Evolutionary conservation across 1,139 yeast genomes (phyloP), one percentile per base, ranked within the genome.

Genomic region (Geotrichum reessii): DNA sequence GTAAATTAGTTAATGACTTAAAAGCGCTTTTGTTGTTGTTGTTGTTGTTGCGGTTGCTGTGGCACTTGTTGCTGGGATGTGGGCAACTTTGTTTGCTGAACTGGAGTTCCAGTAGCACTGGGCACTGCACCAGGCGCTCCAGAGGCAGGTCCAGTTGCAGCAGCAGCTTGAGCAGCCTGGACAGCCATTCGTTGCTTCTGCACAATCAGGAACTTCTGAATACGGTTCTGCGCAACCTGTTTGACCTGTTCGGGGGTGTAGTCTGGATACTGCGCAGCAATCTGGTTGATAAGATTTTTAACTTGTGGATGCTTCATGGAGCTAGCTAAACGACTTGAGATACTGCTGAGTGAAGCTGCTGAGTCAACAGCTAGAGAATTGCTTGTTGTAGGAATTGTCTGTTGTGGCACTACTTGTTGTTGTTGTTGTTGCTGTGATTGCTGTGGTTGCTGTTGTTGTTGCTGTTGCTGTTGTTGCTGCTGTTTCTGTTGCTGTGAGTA

Each of bases 201-300:
- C 42, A 65, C 61, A 65, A 66, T 68, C 50, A 69, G 63, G 52
- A 63, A 66, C 66, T 77, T 81, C 2, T 87, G 87, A 61, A 86
- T 74, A 66, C 85, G 86, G 37, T 85, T 82, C 7, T 87, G 88
- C 0, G 92, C 92, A 62, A 85, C 74, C 64, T 84, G 82, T 0
- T 89, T 84, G 1, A 86, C 91, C 65, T 86, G 90, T 59, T 84
- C 88, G 62, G 85, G 84, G 2, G 86, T 77, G 67, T 85, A 74
- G 31, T 79, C 80, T 0, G 95, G 95, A 67, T 87, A 82, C 67
- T 85, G 86, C 21, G 80, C 76, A 65, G 85, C 87, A 58, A 86
- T 84, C 57, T 86, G 85, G 62, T 81, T 83, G 60, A 87, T 82
- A 55, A 87, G 79, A 1, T 87, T 86, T 7, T 88, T 80, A 2